These are phyloP conservation scores for Kregervanrija fluxuum DNA, from an alignment of 805 yeast genomes.

Conservation along the genomic window DNA sequence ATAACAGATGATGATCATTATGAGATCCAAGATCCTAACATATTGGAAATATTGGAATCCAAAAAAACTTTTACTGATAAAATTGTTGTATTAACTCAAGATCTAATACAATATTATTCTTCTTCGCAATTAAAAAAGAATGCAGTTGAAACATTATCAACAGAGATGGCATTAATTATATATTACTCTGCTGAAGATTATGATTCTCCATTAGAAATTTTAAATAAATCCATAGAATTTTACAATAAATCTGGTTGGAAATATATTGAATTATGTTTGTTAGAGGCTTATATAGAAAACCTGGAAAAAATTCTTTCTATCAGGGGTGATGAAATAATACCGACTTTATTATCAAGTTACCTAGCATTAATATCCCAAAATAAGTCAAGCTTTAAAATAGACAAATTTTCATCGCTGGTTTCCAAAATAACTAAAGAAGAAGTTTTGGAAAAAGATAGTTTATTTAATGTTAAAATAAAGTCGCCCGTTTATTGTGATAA, in stretches of 20 bases:
- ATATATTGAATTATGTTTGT: conserved; percentile 54
- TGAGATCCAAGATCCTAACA: conserved; percentile 9
- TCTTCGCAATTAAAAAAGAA: conserved; percentile 46
- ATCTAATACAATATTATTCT: conserved; percentile 46
- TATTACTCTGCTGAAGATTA: conserved; percentile 42
- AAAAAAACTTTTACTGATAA: conserved; percentile 30
- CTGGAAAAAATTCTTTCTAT: conserved; percentile 35
- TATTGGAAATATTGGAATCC: conserved; percentile 23
- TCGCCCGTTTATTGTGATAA: conserved; percentile 32
- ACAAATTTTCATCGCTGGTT: conserved; percentile 1
- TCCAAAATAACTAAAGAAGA: neutral
- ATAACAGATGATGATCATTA: conserved; percentile 6
- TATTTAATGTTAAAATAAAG: conserved; percentile 30
- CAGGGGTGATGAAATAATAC: conserved; percentile 13
- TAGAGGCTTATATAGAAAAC: conserved; percentile 64
- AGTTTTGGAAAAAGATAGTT: conserved; percentile 18
- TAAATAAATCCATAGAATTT: conserved; percentile 62
- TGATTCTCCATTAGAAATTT: conserved; percentile 51
- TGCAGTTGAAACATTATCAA: conserved; percentile 64
- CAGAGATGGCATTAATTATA: conserved; percentile 65
- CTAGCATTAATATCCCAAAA: conserved; percentile 25
- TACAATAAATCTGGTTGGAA: conserved; percentile 73
- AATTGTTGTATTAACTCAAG: conserved; percentile 49
- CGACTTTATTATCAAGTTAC: conserved; percentile 32
- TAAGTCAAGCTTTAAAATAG: conserved; percentile 10